Evolutionary conservation across 768 basidiomycete genomes (phyloP).

Genomic region (Albatrellus ellisii): DNA sequence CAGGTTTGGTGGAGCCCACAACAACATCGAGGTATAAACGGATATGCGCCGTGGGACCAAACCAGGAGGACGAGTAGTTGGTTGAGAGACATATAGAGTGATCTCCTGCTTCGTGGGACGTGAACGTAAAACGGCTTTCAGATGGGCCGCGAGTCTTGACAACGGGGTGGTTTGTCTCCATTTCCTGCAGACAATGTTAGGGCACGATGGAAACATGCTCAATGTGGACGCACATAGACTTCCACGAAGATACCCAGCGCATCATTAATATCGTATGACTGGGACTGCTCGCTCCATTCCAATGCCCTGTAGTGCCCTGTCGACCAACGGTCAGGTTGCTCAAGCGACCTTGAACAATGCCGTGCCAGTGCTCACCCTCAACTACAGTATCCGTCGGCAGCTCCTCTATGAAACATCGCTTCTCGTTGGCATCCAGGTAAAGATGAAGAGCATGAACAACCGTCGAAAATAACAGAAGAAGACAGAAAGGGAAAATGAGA

Average conservation of each 20-base stretch:
- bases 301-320: slow-evolving; percentile 86
- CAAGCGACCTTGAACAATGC: no score
- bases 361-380: slow-evolving; percentile 76
- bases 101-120: slow-evolving; percentile 93
- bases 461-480: slow-evolving; percentile 29
- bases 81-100: slow-evolving; percentile 94
- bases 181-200: slow-evolving; percentile 44
- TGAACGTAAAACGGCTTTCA: slow-evolving; percentile 93
- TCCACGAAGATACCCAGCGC: slow-evolving; percentile 83
- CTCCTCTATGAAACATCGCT: slow-evolving; percentile 94
- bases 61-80: slow-evolving; percentile 75
- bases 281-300: slow-evolving; percentile 72
- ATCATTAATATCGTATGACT: slow-evolving; percentile 56
- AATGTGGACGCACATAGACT: slow-evolving; percentile 57
- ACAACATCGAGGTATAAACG: slow-evolving; percentile 91
- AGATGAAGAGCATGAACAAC: slow-evolving; percentile 78
- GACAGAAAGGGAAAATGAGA: slow-evolving; percentile 20
- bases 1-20: slow-evolving; percentile 77
- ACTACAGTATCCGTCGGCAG: slow-evolving; percentile 91
- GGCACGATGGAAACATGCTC: background rate
- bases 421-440: slow-evolving; percentile 90
- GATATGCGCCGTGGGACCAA: slow-evolving; percentile 65
- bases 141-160: slow-evolving; percentile 85
- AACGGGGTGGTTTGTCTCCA: slow-evolving; percentile 66
- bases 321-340: no score